These are phyloP conservation scores for Xylaria sp. DNA, from an alignment of 2,329 filamentous ascomycete species.

Conservation along the genomic window DNA sequence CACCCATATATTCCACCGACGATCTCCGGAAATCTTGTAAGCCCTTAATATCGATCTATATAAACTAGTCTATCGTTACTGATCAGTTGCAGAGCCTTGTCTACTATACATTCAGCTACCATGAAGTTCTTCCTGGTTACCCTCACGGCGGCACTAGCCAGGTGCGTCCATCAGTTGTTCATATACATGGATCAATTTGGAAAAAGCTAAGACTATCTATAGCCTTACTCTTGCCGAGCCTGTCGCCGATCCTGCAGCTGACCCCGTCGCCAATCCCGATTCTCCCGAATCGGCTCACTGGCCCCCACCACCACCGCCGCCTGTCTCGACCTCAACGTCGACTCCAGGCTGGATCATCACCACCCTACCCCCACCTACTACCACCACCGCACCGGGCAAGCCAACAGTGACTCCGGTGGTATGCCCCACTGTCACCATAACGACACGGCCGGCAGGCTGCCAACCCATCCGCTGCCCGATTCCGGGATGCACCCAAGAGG, in stretches of 20 bases:
- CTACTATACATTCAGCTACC: slow-evolving; percentile 18
- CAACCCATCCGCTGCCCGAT: slow-evolving; percentile 51
- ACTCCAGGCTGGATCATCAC: slow-evolving; percentile 45
- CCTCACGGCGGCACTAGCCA: slow-evolving; percentile 40
- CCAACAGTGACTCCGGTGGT: slow-evolving; percentile 33
- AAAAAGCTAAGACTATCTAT: not conserved
- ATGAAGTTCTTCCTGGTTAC: slow-evolving; percentile 43
- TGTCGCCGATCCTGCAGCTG: not conserved
- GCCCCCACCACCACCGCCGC: slow-evolving; percentile 22
- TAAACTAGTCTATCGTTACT: not conserved
- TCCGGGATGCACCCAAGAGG: slow-evolving; percentile 49
- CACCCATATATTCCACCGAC: slow-evolving; percentile 16
- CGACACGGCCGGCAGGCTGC: slow-evolving; percentile 51
- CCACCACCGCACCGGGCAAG: not conserved
- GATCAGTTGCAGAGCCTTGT: not conserved
- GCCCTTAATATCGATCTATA: not conserved
- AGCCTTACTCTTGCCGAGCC: slow-evolving; percentile 15
- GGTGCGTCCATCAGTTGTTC: slow-evolving; percentile 33
- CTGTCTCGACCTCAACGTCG: slow-evolving; percentile 9
- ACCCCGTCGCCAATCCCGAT: not conserved
- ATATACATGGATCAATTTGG: not conserved
- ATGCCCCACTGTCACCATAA: slow-evolving; percentile 52
- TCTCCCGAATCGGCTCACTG: not conserved
- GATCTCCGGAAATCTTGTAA: slow-evolving; percentile 23
- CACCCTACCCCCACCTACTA: slow-evolving; percentile 37